Percentiles rank a stretch among this genome's conserved stretches.
phyloP scores from a whole-genome alignment of 352 stramenopile species.

The Globisporangium recalcitrans region DNA sequence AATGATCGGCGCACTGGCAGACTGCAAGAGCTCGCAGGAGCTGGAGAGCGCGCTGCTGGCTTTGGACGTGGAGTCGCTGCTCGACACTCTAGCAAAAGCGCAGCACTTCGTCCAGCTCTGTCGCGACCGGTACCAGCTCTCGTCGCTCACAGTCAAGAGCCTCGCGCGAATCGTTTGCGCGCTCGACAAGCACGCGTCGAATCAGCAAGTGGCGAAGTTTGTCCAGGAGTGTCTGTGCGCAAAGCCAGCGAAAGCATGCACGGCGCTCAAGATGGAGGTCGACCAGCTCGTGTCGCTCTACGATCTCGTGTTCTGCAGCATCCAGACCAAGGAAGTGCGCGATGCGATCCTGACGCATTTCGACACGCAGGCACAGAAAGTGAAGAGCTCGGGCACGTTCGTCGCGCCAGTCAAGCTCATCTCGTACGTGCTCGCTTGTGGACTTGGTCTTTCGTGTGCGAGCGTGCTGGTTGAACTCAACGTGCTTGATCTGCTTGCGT shows the following conservation, averaged over 20 bases:
- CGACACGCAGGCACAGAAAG: slow-evolving; percentile 6
- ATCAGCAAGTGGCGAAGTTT: slow-evolving; percentile 10
- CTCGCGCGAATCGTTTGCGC: slow-evolving; percentile 14
- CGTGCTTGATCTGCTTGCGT: neutral
- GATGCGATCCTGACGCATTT: slow-evolving; percentile 18
- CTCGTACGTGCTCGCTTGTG: slow-evolving; percentile 11
- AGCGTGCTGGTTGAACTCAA: neutral
- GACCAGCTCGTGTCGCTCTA: slow-evolving; percentile 18
- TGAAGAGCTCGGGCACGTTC: neutral
- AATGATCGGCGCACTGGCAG: neutral
- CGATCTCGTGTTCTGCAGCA: slow-evolving; percentile 12
- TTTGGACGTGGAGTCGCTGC: neutral
- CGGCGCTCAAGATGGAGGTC: slow-evolving; percentile 18
- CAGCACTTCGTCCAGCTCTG: slow-evolving; percentile 9
- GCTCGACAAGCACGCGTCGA: slow-evolving; percentile 6
- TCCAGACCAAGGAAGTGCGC: slow-evolving; percentile 7
- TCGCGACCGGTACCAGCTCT: slow-evolving; percentile 4
- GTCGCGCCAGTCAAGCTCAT: slow-evolving; percentile 16
- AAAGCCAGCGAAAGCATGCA: slow-evolving; percentile 6
- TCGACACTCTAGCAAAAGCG: slow-evolving; percentile 5
- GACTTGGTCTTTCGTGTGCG: neutral
- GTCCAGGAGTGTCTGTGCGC: slow-evolving; percentile 18
- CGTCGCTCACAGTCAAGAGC: slow-evolving; percentile 5
- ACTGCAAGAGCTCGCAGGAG: slow-evolving; percentile 6
- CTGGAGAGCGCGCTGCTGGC: neutral